Evolutionary conservation across 495 filamentous ascomycete species (phyloP), one percentile per base, ranked within the genome.

Genomic region (Pyrenula aspistea): DNA sequence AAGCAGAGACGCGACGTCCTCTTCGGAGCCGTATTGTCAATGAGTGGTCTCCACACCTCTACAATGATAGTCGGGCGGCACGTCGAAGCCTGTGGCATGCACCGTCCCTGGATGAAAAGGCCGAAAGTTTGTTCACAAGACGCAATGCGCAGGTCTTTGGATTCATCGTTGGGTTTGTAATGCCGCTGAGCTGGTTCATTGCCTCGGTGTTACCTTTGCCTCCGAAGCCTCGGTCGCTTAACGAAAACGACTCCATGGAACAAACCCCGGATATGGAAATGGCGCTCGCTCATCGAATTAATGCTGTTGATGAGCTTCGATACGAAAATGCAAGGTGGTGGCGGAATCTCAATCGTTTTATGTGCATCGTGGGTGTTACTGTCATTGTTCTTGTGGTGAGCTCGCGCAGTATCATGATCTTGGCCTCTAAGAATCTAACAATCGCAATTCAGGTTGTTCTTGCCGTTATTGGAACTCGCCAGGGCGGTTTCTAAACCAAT

Each of bases 311-410:
- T 60, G 80, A 83, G 53, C 74, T 75, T 47, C 77, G 80, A 53
- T 89, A 88, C 65, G 78, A 88, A 62, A 96, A 89, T 65, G 89
- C 89, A 12, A 77, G 81, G 42, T 96, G 92, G 91, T 97, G 93
- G 93, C 80, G 93, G 57, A 87, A 81, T 57, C 75, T 96, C 51
- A 98, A 98, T 68, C 84, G 90, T 49, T 79, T 84, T 63, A 91
- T 98, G 89, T 83, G 83, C 54, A 69, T 87, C 48, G 62, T 94
- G 52, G 93, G 93, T 15, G 65, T 93, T 12, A 71, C 87, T 56
- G 80, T 98, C 25, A 80, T 96, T 56, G 82, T 81, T 55, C 82
- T 85, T 23, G 77, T 95, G 57, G 80, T 92, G 65, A 75, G 83
- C 77, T 53, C 53, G 21, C 24, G 10, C 42, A 25, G 24, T 23